A percentile compares a stretch with the other conserved stretches of the same genome.
These are phyloP conservation scores for Phoenix roebelenii DNA, from an alignment of 176 grass and related monocot genomes.

Conservation along the genomic window DNA sequence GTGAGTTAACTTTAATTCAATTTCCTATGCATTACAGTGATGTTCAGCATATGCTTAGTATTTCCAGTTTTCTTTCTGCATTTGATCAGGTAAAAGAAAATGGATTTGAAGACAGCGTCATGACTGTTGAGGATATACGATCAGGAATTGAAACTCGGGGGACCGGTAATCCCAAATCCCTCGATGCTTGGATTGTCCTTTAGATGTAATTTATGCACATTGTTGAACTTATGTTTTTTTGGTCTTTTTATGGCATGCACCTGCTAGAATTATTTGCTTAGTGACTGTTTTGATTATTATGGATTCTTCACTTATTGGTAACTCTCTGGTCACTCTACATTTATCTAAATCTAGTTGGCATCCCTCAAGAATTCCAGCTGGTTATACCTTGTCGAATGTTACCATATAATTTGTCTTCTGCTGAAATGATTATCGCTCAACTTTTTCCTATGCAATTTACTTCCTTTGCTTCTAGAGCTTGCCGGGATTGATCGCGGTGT, in stretches of 20 bases:
- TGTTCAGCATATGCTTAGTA: too few relatives aligned
- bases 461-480: constrained; percentile 47
- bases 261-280: too few relatives aligned
- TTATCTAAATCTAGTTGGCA: too few relatives aligned
- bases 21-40: too few relatives aligned
- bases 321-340: too few relatives aligned
- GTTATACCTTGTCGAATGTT: too few relatives aligned
- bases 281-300: too few relatives aligned
- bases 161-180: constrained; percentile 43
- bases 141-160: constrained; percentile 87
- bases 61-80: background rate
- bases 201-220: background rate
- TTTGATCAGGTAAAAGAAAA: constrained; percentile 73
- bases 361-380: too few relatives aligned
- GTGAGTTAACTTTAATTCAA: constrained; percentile 24
- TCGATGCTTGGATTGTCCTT: background rate
- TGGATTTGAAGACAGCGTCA: constrained; percentile 70
- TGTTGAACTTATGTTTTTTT: too few relatives aligned
- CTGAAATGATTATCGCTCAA: background rate
- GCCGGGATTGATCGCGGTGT: constrained; percentile 84
- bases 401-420: background rate
- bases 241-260: too few relatives aligned
- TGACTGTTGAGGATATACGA: constrained; percentile 88
- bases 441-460: constrained; percentile 6
- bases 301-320: too few relatives aligned